phyloP scores from a whole-genome alignment of 306 rosid species.

The Amphicarpaea edgeworthii region DNA sequence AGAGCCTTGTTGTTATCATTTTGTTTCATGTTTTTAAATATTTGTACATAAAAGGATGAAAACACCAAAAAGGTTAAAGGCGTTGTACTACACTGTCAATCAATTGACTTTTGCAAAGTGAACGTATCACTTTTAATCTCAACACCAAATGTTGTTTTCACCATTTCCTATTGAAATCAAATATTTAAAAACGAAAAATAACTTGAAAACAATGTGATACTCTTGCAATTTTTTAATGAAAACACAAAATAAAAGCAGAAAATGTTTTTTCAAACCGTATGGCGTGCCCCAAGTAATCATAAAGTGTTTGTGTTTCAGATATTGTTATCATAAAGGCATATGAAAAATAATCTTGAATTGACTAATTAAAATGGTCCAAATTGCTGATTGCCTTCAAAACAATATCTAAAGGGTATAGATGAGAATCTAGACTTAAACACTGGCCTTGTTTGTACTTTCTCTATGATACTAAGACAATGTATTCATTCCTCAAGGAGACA shows the following conservation, averaged over 20 bases:
- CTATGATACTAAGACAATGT: constrained; percentile 4
- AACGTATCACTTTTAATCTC: too few relatives aligned
- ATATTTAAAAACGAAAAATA: not conserved
- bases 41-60: not conserved
- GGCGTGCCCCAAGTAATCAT: not conserved
- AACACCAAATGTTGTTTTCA: not conserved
- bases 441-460: constrained; percentile 17
- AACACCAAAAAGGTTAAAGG: too few relatives aligned
- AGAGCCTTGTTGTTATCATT: not conserved
- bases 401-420: constrained; percentile 5
- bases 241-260: not conserved
- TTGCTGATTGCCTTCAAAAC: constrained; percentile 9
- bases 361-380: not conserved
- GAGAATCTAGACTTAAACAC: constrained; percentile 26
- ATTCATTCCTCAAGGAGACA: constrained; percentile 5
- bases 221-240: too few relatives aligned
- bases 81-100: too few relatives aligned
- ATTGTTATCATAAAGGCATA: constrained; percentile 21
- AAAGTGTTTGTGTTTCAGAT: constrained; percentile 2
- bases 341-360: constrained; percentile 1
- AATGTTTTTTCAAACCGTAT: not conserved
- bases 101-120: too few relatives aligned
- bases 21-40: not conserved
- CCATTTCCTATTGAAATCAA: not conserved
- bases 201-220: not conserved